Evolutionary conservation across 441 rosid species (phyloP), one percentile per base, ranked within the genome.

Genomic region (Hura crepitans): DNA sequence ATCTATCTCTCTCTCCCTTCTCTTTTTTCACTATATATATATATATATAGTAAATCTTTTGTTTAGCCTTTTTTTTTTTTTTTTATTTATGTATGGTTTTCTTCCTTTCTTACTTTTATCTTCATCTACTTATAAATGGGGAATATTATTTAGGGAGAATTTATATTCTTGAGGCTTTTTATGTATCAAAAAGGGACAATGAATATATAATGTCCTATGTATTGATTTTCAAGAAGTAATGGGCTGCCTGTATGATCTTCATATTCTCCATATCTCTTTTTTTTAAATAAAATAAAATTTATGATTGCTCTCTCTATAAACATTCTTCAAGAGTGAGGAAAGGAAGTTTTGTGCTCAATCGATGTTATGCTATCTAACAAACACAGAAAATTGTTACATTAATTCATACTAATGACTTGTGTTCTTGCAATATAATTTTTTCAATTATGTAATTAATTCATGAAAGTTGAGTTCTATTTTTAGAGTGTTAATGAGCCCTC

Each of bases 31-130:
- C 76, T 57, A 72, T 73, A 65, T 33, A 70, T 70, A 43, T 27
- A 70, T 73, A 54, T 65, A 71, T 74, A 78, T 78, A 78, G 73
- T 80, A 80, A 78, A 74, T 69, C 70, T 68, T 62, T 56, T 20
- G 43, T 71, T 72, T 22, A 35, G 27, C 49, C 63, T 20, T 5
- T 25, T 25, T 39, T 56, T 57, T 58, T 31, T 53, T 65, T 62
- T 54, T 58, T 42, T 22, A 20, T 73, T 33, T 11, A 58, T 27
- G 13, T 6, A 8, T 54, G 4, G 25, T 35, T 23, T 46, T 49
- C 23, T 4, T 62, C 28, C 20, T 46, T 49, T 22, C 2, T 62
- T 60, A 53, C 15, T 54, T 22, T 17, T 0, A 20, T 9, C 25
- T 43, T 11, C 23, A 5, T 20, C 37, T 14, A 35, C 28, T 58